phyloP scores from a whole-genome alignment of 805 yeast genomes.

The Saccharomycopsis malanga region DNA sequence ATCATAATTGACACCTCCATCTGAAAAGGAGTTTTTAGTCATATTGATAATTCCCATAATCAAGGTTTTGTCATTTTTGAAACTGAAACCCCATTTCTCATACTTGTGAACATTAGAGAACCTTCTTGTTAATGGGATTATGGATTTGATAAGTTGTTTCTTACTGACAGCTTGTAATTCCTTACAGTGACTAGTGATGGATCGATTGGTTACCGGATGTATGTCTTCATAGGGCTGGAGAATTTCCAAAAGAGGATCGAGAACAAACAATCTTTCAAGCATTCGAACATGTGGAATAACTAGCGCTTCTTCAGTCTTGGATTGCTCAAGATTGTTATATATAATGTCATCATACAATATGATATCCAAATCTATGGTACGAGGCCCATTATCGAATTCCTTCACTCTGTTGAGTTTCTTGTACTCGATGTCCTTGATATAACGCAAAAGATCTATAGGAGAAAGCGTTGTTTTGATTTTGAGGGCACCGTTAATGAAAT shows the following conservation, averaged over 20 bases:
- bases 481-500: constrained; percentile 78
- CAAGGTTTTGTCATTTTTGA: constrained; percentile 44
- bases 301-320: constrained; percentile 36
- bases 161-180: constrained; percentile 35
- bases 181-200: constrained; percentile 55
- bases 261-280: constrained; percentile 85
- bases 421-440: constrained; percentile 74
- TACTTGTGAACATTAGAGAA: neutral
- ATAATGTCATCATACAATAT: constrained; percentile 51
- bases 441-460: constrained; percentile 58
- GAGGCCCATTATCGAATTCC: constrained; percentile 82
- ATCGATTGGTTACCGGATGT: constrained; percentile 86
- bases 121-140: constrained; percentile 8
- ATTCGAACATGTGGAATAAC: constrained; percentile 81
- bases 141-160: constrained; percentile 6
- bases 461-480: constrained; percentile 51
- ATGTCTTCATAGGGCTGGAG: constrained; percentile 44
- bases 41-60: constrained; percentile 85
- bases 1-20: constrained; percentile 55
- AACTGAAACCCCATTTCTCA: constrained; percentile 9
- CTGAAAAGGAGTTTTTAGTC: constrained; percentile 95
- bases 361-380: constrained; percentile 86
- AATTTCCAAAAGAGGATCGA: constrained; percentile 82
- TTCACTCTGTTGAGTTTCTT: constrained; percentile 63
- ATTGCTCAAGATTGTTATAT: constrained; percentile 1